A percentile compares a stretch with the other conserved stretches of the same genome.
Conservation (phyloP, 1,284 basidiomycete genomes). For the Wallemia mellicola region DNA sequence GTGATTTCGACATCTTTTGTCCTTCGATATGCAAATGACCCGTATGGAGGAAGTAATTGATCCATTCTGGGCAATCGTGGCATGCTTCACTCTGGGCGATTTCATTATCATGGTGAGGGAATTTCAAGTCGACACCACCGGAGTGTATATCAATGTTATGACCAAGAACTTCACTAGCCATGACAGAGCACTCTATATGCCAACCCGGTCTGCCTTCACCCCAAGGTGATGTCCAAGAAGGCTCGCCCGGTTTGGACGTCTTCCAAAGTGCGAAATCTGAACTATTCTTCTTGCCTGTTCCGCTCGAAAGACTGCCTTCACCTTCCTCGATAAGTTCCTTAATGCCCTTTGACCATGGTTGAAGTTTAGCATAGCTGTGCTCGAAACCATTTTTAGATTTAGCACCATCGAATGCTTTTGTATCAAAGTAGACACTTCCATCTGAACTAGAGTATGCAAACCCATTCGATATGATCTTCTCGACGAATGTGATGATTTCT, state of each 20-base stretch:
- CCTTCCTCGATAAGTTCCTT: conserved; percentile 68
- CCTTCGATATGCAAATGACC: conserved; percentile 97
- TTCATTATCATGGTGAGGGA: conserved; percentile 99
- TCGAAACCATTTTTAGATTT: conserved; percentile 16
- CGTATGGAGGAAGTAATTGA: conserved; percentile 96
- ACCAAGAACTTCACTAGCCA: conserved; percentile 81
- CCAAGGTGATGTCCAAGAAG: conserved; percentile 89
- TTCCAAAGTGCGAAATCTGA: conserved; percentile 96
- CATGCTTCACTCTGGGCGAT: conserved; percentile 93
- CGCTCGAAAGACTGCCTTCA: conserved; percentile 48
- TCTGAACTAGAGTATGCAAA: conserved; percentile 56
- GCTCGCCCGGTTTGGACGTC: conserved; percentile 87
- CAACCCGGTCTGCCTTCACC: conserved; percentile 88
- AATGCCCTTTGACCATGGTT: conserved; percentile 86
- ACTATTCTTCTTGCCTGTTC: conserved; percentile 26
- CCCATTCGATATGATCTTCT: conserved; percentile 59
- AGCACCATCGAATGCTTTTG: conserved; percentile 48
- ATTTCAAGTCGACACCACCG: conserved; percentile 83
- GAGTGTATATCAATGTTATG: conserved; percentile 92
- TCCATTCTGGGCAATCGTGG: conserved; percentile 76
- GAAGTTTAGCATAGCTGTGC: conserved; percentile 69
- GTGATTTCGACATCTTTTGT: conserved; percentile 94
- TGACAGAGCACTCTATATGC: conserved; percentile 99
- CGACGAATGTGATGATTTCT: conserved; percentile 70
- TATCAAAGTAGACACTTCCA: conserved; percentile 89